These are phyloP conservation scores for Punica granatum DNA, from an alignment of 345 rosid species.

Conservation along the genomic window DNA sequence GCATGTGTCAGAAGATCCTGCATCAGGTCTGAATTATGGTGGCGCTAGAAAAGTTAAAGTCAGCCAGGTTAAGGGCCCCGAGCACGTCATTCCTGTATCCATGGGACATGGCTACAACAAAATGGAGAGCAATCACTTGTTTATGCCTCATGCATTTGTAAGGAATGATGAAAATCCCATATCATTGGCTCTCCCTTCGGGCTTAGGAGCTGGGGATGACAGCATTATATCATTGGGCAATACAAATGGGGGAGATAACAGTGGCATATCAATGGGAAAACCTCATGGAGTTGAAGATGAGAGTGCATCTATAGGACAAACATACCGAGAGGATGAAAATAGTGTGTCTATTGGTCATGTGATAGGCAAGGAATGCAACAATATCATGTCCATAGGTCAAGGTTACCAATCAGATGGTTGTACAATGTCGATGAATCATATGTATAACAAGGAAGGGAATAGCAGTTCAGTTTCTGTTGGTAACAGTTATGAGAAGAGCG, in stretches of 20 bases:
- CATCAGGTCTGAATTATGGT: conserved; percentile 40
- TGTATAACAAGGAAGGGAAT: conserved; percentile 28
- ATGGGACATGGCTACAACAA: conserved; percentile 32
- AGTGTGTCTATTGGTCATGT: conserved; percentile 27
- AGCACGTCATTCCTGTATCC: conserved; percentile 27
- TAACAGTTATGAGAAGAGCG: conserved; percentile 24
- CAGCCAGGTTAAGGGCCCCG: conserved; percentile 57
- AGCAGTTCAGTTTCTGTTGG: conserved; percentile 19
- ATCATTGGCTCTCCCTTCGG: conserved; percentile 29
- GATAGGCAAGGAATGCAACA: conserved; percentile 31
- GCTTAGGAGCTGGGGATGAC: conserved; percentile 45
- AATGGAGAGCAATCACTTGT: conserved; percentile 31
- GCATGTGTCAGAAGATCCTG: conserved; percentile 48
- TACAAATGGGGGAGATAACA: conserved; percentile 39
- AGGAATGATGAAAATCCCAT: conserved; percentile 28
- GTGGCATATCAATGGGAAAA: conserved; percentile 28
- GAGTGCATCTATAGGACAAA: conserved; percentile 31
- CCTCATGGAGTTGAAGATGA: conserved; percentile 32
- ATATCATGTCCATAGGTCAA: conserved; percentile 40
- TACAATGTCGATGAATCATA: conserved; percentile 35
- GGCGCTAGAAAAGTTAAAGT: conserved; percentile 66
- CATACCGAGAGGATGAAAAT: conserved; percentile 33
- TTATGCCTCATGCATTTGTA: conserved; percentile 30
- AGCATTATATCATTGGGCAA: conserved; percentile 55
- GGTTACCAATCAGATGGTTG: conserved; percentile 30